These are phyloP conservation scores for Epichloe hybrida DNA, from an alignment of 2,329 filamentous ascomycete species.

Conservation along the genomic window DNA sequence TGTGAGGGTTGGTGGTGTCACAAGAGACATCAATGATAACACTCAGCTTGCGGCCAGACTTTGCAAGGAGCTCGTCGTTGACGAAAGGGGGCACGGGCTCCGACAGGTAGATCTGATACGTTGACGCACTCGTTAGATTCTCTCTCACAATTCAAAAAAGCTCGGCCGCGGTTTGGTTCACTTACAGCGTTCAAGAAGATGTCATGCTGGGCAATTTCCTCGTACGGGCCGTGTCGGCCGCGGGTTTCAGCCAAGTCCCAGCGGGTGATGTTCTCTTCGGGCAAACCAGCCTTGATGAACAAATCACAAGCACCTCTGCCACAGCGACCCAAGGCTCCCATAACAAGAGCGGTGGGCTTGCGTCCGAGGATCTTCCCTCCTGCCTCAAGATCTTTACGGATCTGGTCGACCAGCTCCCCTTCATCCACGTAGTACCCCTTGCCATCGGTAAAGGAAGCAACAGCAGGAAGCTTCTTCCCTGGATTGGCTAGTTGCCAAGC, in stretches of 20 bases:
- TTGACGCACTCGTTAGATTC: background rate
- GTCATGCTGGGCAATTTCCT: conserved; percentile 61
- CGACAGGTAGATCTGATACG: conserved; percentile 7
- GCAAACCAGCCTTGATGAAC: conserved; percentile 54
- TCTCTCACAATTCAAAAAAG: background rate
- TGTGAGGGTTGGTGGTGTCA: conserved; percentile 43
- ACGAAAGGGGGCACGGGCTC: conserved; percentile 54
- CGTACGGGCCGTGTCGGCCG: conserved; percentile 55
- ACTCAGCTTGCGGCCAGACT: conserved; percentile 54
- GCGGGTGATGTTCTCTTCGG: conserved; percentile 31
- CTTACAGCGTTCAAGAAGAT: conserved; percentile 37
- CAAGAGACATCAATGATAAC: conserved; percentile 72
- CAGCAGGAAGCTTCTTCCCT: conserved; percentile 1
- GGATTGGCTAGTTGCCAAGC: conserved; percentile 28
- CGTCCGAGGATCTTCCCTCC: conserved; percentile 57
- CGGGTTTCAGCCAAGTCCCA: conserved; percentile 69
- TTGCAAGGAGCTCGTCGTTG: conserved; percentile 50
- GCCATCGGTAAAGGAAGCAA: background rate
- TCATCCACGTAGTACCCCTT: conserved; percentile 1
- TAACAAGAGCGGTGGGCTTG: conserved; percentile 63
- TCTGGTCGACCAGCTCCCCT: conserved; percentile 8
- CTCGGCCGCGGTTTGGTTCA: background rate
- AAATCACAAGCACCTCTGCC: conserved; percentile 74
- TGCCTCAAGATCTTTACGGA: conserved; percentile 45
- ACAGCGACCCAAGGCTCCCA: conserved; percentile 74